Conservation (phyloP, 1,284 basidiomycete species). For the Rhizopogon parksii region DNA sequence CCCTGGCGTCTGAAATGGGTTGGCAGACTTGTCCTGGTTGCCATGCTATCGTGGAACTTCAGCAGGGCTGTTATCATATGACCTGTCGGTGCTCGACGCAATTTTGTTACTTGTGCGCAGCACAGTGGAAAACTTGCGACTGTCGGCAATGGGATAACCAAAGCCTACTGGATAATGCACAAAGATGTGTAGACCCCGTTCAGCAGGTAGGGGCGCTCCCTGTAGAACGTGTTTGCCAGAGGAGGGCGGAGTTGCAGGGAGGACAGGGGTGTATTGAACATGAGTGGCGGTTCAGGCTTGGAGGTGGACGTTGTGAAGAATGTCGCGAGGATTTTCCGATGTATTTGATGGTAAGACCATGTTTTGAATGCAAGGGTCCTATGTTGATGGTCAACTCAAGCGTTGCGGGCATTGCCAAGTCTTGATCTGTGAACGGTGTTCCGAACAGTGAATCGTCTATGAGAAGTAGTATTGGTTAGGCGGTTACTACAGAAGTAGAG, state of each 20-base stretch:
- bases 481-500: neutral
- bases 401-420: constrained; percentile 27
- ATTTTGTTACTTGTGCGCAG: constrained; percentile 40
- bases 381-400: constrained; percentile 16
- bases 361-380: neutral
- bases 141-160: constrained; percentile 37
- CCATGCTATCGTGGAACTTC: constrained; percentile 35
- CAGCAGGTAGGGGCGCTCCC: constrained; percentile 11
- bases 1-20: constrained; percentile 24
- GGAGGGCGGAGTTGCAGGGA: no score
- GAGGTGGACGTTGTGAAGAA: constrained; percentile 26
- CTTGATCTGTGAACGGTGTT: constrained; percentile 27
- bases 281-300: constrained; percentile 23
- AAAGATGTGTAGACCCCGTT: constrained; percentile 21
- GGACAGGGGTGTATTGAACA: constrained; percentile 26
- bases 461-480: neutral
- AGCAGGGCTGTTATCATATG: constrained; percentile 38
- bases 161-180: constrained; percentile 26
- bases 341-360: constrained; percentile 29
- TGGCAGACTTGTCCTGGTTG: constrained; percentile 41
- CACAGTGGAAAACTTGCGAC: constrained; percentile 33
- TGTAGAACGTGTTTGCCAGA: neutral
- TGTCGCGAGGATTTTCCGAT: constrained; percentile 21
- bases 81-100: constrained; percentile 36
- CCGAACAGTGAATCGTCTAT: constrained; percentile 15